Base-by-base conservation (phyloP, 345 rosid species). In the Salix caprea region DNA sequence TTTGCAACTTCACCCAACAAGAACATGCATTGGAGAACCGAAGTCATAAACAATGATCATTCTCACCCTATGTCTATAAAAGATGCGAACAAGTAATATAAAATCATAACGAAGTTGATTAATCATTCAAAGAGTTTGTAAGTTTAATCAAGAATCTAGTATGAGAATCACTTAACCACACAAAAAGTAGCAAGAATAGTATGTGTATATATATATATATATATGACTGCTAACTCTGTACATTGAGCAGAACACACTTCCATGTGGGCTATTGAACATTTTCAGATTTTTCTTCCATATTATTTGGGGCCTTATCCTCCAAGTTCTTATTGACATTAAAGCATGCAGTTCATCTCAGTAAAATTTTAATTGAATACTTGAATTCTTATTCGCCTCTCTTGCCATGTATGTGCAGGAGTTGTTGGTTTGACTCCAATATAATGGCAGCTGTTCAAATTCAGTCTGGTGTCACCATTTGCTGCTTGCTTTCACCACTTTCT, bases 361-460 rank as follows among this genome's bases (percentile, higher is more conserved):
- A 42, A 28, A 37, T 8, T 62, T 40, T 39, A 61, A 72, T 23
- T 23, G 4, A n/a, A 65, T 56, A 15, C 28, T 42, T 13, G 44
- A 71, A 30, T 67, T 66, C 48, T 56, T 54, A 16, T 69, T 48
- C 67, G 42, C 73, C 4, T 67, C 23, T 30, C 23, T 34, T 75
- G 68, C 39, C 19, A 1, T 70, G 5, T 70, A 30, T 65, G 42
- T 58, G 90, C 91, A 91, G 96, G 96, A 77, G 93, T 91, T 58
- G 92, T 91, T 26, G 96, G 96, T 61, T 82, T 91, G 84, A 91
- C 96, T 67, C 96, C 91, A 30, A 13, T 84, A 4, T 87, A 72
- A 83, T 39, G 48, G 61, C 69, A 52, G 67, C 50, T 58, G 12
- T 12, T 60, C 14, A 32, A 44, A 48, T 52, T 46, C 64, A 11